Base-by-base conservation (phyloP, 495 filamentous ascomycete species). In the Neurospora sp. region DNA sequence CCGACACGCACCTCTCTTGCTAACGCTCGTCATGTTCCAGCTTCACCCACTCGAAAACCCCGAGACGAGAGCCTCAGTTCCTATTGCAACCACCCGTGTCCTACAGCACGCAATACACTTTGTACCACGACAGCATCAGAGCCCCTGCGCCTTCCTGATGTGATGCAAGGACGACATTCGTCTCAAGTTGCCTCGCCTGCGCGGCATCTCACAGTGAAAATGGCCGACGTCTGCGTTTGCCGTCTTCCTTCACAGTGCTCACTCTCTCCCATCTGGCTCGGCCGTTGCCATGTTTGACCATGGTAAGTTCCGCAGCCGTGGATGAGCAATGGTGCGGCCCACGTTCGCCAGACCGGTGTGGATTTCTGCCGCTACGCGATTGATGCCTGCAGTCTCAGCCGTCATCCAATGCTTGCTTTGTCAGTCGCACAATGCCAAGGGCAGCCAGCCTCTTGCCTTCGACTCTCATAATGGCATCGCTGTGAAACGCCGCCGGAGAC, bases 401-500 rank as follows among this genome's bases (percentile, higher is more conserved):
- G 14, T 35, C 59, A 14, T 75, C 66, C 42, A 77, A 59, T 9
- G 75, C 73, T 69, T 71, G 69, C 42, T 78, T 70, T 11, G 69
- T 72, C 70, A 80, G 71, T 38, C 71, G 70, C 41, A 78, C 39
- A 46, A 82, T 77, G 20, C 77, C 79, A 20, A 82, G 77, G 18
- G 84, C 81, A 42, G 83, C 81, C 18, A 84, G 74, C 39, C 73
- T 79, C 72, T 81, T 85, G 9, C 85, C 85, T 41, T 85, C 79
- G 14, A 74, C 76, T 74, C 84, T 78, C 71, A 83, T 82, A 71
- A 85, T 84, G 5, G 81, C 77, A 72, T 86, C 82, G 74, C 82
- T 85, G 72, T 86, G 85, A 71, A 82, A 84, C 62, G 85, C 85
- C 27, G 80, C 76, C 12, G 77, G 75, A 54, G 83, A 81, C 16